phyloP scores from a whole-genome alignment of 768 basidiomycete genomes.

The Boletus edulis region DNA sequence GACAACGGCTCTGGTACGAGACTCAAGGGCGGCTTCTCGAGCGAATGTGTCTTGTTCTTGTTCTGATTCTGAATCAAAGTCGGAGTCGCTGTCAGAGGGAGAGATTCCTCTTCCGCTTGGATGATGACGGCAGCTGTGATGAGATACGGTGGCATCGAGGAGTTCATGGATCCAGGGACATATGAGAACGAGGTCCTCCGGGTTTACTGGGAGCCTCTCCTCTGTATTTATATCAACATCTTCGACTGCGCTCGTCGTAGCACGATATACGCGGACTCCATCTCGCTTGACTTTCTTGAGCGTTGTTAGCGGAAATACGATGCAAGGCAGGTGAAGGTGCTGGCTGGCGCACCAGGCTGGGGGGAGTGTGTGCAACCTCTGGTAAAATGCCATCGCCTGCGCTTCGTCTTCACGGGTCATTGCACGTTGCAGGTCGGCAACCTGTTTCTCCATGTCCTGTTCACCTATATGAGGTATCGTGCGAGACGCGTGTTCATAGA shows the following conservation, averaged over 20 bases:
- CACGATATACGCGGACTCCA: slow-evolving; percentile 3
- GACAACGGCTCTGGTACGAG: neutral
- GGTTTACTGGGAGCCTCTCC: neutral
- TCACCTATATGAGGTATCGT: slow-evolving; percentile 6
- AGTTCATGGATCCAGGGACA: slow-evolving; percentile 21
- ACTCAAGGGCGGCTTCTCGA: neutral
- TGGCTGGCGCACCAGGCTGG: slow-evolving; percentile 4
- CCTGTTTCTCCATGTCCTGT: slow-evolving; percentile 5
- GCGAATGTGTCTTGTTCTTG: neutral
- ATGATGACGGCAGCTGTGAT: neutral
- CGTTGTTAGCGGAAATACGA: slow-evolving; percentile 12
- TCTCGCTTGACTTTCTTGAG: neutral
- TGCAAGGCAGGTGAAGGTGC: slow-evolving; percentile 17
- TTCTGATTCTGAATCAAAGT: neutral
- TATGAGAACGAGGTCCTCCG: slow-evolving; percentile 11
- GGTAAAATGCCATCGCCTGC: slow-evolving; percentile 6
- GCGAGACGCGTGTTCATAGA: neutral
- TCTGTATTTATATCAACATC: slow-evolving; percentile 9
- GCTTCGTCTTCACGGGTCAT: slow-evolving; percentile 2
- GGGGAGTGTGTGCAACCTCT: neutral
- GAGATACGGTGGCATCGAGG: neutral
- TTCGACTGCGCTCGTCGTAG: slow-evolving; percentile 2
- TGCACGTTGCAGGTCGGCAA: neutral
- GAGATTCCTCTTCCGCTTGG: neutral
- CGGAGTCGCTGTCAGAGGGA: neutral